phyloP scores from a whole-genome alignment of 345 rosid genomes.

The Heritiera fomes region DNA sequence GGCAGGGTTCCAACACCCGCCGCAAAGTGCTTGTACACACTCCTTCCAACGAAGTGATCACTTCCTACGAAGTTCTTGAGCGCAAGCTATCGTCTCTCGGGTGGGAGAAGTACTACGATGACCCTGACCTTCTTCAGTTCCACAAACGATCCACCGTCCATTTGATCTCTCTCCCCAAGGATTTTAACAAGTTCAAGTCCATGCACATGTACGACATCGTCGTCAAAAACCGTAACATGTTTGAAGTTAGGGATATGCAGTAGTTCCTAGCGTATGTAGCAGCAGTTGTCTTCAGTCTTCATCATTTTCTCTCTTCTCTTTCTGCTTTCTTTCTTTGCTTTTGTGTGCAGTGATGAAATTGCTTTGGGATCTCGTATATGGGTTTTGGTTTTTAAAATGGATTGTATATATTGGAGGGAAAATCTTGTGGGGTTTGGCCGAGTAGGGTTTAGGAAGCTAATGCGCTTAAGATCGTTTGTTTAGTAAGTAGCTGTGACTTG shows the following conservation, averaged over 20 bases:
- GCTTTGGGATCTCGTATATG: background rate
- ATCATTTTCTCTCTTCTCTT: background rate
- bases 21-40: slow-evolving; percentile 55
- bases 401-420: background rate
- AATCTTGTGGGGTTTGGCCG: background rate
- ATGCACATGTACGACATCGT: slow-evolving; percentile 88
- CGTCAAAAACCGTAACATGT: slow-evolving; percentile 67
- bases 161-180: slow-evolving; percentile 75
- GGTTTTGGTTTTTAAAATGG: background rate
- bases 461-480: slow-evolving; percentile 7
- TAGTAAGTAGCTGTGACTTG: background rate
- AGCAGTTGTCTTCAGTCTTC: background rate
- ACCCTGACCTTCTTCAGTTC: slow-evolving; percentile 70
- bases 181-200: slow-evolving; percentile 65
- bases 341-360: background rate
- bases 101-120: slow-evolving; percentile 77
- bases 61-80: slow-evolving; percentile 61
- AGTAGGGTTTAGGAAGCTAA: slow-evolving; percentile 4
- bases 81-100: slow-evolving; percentile 59
- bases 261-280: background rate
- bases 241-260: slow-evolving; percentile 59
- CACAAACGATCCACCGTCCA: slow-evolving; percentile 62
- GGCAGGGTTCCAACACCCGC: slow-evolving; percentile 27
- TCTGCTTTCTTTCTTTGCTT: background rate
- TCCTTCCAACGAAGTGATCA: slow-evolving; percentile 64